These are phyloP conservation scores for Wallacemonas sp. DNA, from an alignment of 208 protist genomes.

Conservation along the genomic window DNA sequence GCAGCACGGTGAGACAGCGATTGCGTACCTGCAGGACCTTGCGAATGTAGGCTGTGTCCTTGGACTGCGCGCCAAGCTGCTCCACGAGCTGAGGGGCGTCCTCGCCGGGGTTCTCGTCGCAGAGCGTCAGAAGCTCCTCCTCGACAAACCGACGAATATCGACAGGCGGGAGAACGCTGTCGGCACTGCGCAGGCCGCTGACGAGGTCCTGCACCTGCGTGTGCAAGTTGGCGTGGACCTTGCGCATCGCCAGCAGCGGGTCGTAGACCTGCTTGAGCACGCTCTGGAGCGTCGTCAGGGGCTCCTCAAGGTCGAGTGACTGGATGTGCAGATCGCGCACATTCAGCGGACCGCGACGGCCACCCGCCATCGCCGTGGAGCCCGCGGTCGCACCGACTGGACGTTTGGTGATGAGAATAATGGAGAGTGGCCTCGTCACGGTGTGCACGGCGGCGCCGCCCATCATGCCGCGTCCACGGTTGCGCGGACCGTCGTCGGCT, in stretches of 20 bases:
- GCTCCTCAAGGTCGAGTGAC: conserved; percentile 59
- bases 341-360: conserved; percentile 22
- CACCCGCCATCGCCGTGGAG: background rate
- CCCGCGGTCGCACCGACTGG: no score
- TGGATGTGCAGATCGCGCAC: conserved; percentile 67
- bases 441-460: conserved; percentile 1
- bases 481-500: conserved; percentile 2
- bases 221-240: conserved; percentile 48
- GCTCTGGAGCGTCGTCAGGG: conserved; percentile 59
- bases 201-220: conserved; percentile 76
- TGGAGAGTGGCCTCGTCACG: conserved; percentile 11
- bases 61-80: conserved; percentile 55
- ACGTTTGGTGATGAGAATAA: conserved; percentile 14
- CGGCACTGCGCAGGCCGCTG: conserved; percentile 59
- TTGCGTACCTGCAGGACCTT: conserved; percentile 68
- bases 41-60: conserved; percentile 62
- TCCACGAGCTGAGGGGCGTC: conserved; percentile 76
- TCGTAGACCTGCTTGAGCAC: conserved; percentile 76
- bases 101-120: conserved; percentile 54
- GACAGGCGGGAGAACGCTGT: conserved; percentile 58
- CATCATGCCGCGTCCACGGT: background rate
- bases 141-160: conserved; percentile 74
- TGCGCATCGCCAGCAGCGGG: conserved; percentile 47
- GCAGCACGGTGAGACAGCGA: conserved; percentile 54
- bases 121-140: conserved; percentile 71